Evolutionary conservation across 2,329 filamentous ascomycete genomes (phyloP), one percentile per base, ranked within the genome.

Genomic region (Penicillium sp.): DNA sequence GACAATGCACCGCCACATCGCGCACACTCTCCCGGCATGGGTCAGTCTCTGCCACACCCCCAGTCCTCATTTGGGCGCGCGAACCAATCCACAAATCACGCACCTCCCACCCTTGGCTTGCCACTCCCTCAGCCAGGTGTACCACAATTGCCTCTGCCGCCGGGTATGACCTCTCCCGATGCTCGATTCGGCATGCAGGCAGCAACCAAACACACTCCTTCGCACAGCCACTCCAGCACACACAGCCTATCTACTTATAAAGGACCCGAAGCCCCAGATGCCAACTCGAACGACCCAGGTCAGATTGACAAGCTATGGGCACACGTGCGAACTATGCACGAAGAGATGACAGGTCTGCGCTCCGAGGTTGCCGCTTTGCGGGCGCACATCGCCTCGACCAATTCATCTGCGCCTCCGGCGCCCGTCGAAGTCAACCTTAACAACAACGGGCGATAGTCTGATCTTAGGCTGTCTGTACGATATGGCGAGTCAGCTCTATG

Each of bases 131-230:
- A 72, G 45, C 63, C 72, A n/a, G 67, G 67, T 27, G 71, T 67
- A 4, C 75, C 76, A 40, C 76, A 78, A 53, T 65, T 78, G 8
- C 76, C 76, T 34, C 76, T 73, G 6, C 71, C 75, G 21, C 75
- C 75, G 42, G 72, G 71, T 18, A 63, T 79, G 56, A 74, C 62
- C 45, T 72, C 76, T 9, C 69, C 75, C 3, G 76, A 79, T 58
- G 58, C 72, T 45, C 74, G 76, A 34, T 78, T 72, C 55, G 69
- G 72, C n/a, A 60, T 77, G 39, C 74, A 76, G 42, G 67, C 62
- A 22, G 60, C 72, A 22, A 59, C 68, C 5, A 75, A 74, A 42
- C 73, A 75, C 48, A 68, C 63, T 3, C 55, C 69, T 34, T 65
- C 67, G 4, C 69, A 72, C 46, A 70, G 66, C 34, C 71, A 72